phyloP scores from a whole-genome alignment of 805 yeast genomes.

The Cyberlindnera mycetangii region DNA sequence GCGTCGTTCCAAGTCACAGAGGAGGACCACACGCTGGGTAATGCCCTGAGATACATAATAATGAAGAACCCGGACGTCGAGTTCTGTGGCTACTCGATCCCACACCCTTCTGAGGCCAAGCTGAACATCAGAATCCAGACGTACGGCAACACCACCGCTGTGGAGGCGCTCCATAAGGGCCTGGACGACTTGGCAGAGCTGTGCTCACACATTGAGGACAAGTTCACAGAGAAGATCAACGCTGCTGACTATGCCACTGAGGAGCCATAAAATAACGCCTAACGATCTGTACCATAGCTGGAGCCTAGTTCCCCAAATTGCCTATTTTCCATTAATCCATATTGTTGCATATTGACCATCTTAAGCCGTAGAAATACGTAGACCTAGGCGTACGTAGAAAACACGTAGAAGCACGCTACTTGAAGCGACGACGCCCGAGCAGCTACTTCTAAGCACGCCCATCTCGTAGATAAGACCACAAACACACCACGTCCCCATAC shows the following conservation, averaged over 20 bases:
- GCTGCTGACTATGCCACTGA: slow-evolving; percentile 48
- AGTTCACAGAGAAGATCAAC: slow-evolving; percentile 65
- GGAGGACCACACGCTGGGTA: slow-evolving; percentile 96
- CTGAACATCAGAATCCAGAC: slow-evolving; percentile 93
- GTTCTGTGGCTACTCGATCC: slow-evolving; percentile 97
- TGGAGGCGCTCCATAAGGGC: slow-evolving; percentile 91
- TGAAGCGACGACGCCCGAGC: no score
- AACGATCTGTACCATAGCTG: not conserved
- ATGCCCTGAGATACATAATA: slow-evolving; percentile 87
- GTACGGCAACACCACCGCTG: slow-evolving; percentile 78
- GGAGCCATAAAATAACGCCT: slow-evolving; percentile 37
- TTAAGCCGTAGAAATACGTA: no score
- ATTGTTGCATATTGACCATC: no score
- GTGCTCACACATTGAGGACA: slow-evolving; percentile 80
- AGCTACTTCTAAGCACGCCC: no score
- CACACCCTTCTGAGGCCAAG: slow-evolving; percentile 93
- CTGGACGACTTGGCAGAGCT: slow-evolving; percentile 77
- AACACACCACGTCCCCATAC: no score
- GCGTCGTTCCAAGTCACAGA: slow-evolving; percentile 91
- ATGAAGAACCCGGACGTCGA: slow-evolving; percentile 98
- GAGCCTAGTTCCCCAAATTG: no score
- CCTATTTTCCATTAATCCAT: no score
- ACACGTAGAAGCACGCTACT: no score
- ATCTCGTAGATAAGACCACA: no score
- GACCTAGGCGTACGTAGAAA: no score